Base-by-base conservation (phyloP, 2,329 filamentous ascomycete species). In the Scedosporium apiospermum region DNA sequence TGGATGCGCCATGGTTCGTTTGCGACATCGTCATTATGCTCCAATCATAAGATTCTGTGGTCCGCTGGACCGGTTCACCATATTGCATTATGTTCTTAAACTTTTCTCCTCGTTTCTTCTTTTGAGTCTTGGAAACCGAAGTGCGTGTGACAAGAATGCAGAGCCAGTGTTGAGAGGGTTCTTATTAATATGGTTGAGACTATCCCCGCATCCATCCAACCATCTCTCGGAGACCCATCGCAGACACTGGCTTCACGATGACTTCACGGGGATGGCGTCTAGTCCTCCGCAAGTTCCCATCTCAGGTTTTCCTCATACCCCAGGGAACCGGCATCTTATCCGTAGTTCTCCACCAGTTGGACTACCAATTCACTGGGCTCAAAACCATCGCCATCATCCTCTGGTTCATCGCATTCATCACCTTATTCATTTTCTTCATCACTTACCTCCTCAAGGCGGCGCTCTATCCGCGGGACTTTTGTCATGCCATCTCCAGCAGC, bases 281-380 rank as follows among this genome's bases (percentile, higher is more conserved):
- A 4, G 68, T 67, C 2, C 63, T 76, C n/a, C 70, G 68, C 64
- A 69, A 70, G 59, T 75, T 75, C 63, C 68, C 68, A 1, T 72
- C 72, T 9, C 68, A 65, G 75, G 74, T 72, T 16, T 75, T 77
- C 64, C 69, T 76, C 6, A 63, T 76, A 27, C 71, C 75, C 0
- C 74, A 76, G 66, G 74, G 74, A 18, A 76, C 70, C 2, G 71
- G 72, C 26, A 74, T 75, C 62, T 65, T 74, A 6, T 68, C 71
- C 14, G 65, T 75, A 6, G 67, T 75, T 55, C 69, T 77, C 1
- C 69, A 73, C 63, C 70, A 72, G 57, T 66, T 76, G 1, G 67
- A 73, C 64, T 78, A 78, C 64, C 75, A 76, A 64, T 78, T 78
- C 65, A 62, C 64, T 1, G 75, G 73, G 3, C 67, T 77, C 3